Base-by-base conservation (phyloP, 345 rosid species). In the Moricandia moricandioides region DNA sequence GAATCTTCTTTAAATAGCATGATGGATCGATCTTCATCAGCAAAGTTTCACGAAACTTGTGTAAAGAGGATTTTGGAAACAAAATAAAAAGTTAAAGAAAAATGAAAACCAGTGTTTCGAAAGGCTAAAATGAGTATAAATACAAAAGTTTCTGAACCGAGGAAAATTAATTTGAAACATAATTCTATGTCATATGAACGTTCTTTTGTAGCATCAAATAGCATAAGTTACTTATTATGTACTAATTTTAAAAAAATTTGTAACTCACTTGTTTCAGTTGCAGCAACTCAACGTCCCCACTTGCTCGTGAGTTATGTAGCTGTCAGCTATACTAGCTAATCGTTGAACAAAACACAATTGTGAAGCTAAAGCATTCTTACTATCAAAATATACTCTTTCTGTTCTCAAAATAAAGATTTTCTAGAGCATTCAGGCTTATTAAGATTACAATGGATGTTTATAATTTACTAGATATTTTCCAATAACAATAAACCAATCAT, bases 281-380 rank as follows among this genome's bases (percentile, higher is more conserved):
- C 58, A 29, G 47, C 47, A 39, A 40, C 7, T 69, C 72, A 69
- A 37, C 6, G 72, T 69, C 56, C 64, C 62, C 39, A 56, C 64
- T 56, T 24, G 63, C 21, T 68, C 13, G 24, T 17, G 62, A 39
- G 45, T 39, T 11, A 39, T 30, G 33, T 30, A 30, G 33, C 33
- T 30, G 6, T 30, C 33, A 30, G 33, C 1, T 11, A 39, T 39
- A 10, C 4, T 39, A 34, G 33, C 33, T 30, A 30, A 30, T 30
- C 33, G 33, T 30, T 30, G 33, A 30, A 30, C 33, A 30, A 6
- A 30, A 30, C 1, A 30, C 33, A 30, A 30, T 30, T 30, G 45
- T 0, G 60, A 55, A 55, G 59, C 59, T 4, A n/a, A 24, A 21
- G 31, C 60, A 21, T 55, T 55, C 33, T 55, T 55, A 21, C 1